These are phyloP conservation scores for Mortierella sp. DNA, from an alignment of 371 early-diverging fungal genomes.

Conservation along the genomic window DNA sequence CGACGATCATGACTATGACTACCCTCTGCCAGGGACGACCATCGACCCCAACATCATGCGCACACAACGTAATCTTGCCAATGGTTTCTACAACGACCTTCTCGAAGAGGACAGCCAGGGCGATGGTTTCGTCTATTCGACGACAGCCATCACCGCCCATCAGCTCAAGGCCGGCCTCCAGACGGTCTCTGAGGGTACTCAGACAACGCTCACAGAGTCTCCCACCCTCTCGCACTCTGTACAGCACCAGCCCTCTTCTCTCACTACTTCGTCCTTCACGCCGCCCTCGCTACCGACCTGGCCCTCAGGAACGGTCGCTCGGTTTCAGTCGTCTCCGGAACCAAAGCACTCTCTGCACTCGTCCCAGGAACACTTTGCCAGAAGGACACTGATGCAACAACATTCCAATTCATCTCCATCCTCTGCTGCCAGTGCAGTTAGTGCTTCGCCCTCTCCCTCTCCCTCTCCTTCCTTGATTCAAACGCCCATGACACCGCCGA, in stretches of 20 bases:
- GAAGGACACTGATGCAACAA: constrained; percentile 2
- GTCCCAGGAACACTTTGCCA: constrained; percentile 5
- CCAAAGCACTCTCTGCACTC: no score
- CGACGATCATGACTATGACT: not conserved
- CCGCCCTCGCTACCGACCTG: constrained; percentile 18
- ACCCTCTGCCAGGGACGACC: not conserved
- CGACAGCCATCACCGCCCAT: not conserved
- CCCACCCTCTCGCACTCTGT: not conserved
- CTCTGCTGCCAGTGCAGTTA: constrained; percentile 7
- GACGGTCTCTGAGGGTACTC: constrained; percentile 26
- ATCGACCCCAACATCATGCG: not conserved
- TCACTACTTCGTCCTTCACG: constrained; percentile 5
- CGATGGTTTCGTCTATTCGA: constrained; percentile 1
- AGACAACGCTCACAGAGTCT: constrained; percentile 6
- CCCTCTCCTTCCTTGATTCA: constrained; percentile 11
- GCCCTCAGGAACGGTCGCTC: constrained; percentile 32
- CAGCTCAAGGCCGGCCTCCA: constrained; percentile 14
- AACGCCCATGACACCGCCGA: constrained; percentile 37
- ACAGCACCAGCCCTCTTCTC: constrained; percentile 2
- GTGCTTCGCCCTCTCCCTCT: constrained; percentile 9
- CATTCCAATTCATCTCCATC: constrained; percentile 3
- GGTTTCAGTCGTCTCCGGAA: constrained; percentile 20
- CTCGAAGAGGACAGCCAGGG: constrained; percentile 10
- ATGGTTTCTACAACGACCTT: constrained; percentile 27
- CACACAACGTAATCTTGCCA: not conserved